phyloP scores from a whole-genome alignment of 208 protist species.

The Spongospora subterranea region DNA sequence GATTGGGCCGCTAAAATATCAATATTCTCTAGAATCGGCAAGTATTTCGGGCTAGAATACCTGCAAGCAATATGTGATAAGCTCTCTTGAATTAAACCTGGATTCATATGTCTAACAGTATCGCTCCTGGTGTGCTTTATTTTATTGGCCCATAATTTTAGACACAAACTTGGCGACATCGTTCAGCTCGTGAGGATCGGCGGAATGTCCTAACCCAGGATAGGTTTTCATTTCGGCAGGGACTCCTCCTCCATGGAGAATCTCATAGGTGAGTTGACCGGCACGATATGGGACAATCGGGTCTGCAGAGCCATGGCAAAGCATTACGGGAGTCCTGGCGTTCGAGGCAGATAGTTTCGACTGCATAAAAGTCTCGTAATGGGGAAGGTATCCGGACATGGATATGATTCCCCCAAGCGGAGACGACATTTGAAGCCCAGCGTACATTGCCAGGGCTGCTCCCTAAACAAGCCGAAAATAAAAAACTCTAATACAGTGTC shows the following conservation, averaged over 20 bases:
- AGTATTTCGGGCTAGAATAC: not conserved
- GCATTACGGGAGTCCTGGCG: constrained; percentile 17
- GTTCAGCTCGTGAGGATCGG: constrained; percentile 41
- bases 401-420: constrained; percentile 60
- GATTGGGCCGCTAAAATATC: not conserved
- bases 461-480: constrained; percentile 31
- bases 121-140: not conserved
- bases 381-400: constrained; percentile 66
- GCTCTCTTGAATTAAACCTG: too few relatives aligned
- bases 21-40: not conserved
- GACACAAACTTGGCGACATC: constrained; percentile 14
- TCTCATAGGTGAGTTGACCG: constrained; percentile 33
- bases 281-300: constrained; percentile 36
- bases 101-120: too few relatives aligned
- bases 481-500: not conserved
- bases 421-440: constrained; percentile 61
- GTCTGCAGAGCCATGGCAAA: constrained; percentile 51
- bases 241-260: constrained; percentile 24
- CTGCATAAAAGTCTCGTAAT: constrained; percentile 45
- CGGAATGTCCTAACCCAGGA: constrained; percentile 15
- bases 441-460: constrained; percentile 66
- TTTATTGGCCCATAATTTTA: not conserved
- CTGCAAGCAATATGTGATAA: not conserved
- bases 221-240: constrained; percentile 56
- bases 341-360: constrained; percentile 4